These are phyloP conservation scores for Clonostachys rosea DNA, from an alignment of 2,329 filamentous ascomycete genomes.

Conservation along the genomic window DNA sequence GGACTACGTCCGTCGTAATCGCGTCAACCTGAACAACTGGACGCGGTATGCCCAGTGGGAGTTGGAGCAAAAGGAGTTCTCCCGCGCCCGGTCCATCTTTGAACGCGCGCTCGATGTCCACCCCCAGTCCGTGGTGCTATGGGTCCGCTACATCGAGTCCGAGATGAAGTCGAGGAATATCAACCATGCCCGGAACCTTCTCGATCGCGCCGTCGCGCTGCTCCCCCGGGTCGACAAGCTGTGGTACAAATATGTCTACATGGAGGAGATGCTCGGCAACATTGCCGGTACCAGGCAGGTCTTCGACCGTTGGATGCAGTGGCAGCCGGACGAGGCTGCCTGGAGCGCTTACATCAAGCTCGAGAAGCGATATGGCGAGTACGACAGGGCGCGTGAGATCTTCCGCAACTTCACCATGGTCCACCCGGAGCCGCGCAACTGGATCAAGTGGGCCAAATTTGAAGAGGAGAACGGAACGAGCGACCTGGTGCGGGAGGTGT, in stretches of 20 bases:
- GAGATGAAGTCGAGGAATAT: slow-evolving; percentile 94
- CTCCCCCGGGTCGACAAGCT: slow-evolving; percentile 90
- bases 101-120: slow-evolving; percentile 93
- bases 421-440: slow-evolving; percentile 91
- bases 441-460: slow-evolving; percentile 98
- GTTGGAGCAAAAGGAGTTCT: slow-evolving; percentile 95
- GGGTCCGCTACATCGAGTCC: slow-evolving; percentile 90
- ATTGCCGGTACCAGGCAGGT: slow-evolving; percentile 88
- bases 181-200: slow-evolving; percentile 90
- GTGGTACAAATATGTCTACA: slow-evolving; percentile 99
- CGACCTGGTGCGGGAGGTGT: slow-evolving; percentile 88
- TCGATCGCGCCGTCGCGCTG: slow-evolving; percentile 92
- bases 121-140: slow-evolving; percentile 78
- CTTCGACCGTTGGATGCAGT: slow-evolving; percentile 97
- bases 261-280: slow-evolving; percentile 97
- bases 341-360: slow-evolving; percentile 97
- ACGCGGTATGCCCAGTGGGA: slow-evolving; percentile 97
- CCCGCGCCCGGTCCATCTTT: slow-evolving; percentile 86
- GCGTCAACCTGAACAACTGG: slow-evolving; percentile 98
- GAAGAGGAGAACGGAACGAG: slow-evolving; percentile 94
- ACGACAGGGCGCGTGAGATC: slow-evolving; percentile 82
- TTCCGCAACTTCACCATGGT: slow-evolving; percentile 88
- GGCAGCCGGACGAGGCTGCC: slow-evolving; percentile 93
- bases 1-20: slow-evolving; percentile 92
- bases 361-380: slow-evolving; percentile 92